These are phyloP conservation scores for Ilyonectria mors-panacis DNA, from an alignment of 2,329 filamentous ascomycete genomes.

Conservation along the genomic window DNA sequence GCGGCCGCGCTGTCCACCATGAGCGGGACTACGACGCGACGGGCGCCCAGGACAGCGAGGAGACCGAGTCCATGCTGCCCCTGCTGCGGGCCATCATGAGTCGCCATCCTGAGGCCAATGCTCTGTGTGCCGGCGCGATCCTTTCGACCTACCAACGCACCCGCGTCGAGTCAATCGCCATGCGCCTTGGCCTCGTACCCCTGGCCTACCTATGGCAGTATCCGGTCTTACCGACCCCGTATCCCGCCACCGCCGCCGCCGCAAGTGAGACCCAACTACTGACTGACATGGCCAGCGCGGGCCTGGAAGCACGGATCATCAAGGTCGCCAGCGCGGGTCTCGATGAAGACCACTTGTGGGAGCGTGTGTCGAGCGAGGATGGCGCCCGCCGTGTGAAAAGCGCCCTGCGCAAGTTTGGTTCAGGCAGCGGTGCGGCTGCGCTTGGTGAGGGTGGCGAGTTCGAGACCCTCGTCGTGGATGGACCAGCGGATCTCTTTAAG, in stretches of 20 bases:
- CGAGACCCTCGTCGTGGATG: conserved; percentile 90
- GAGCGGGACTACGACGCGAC: conserved; percentile 76
- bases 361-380: conserved; percentile 75
- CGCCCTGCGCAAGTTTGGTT: conserved; percentile 77
- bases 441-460: conserved; percentile 97
- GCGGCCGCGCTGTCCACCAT: conserved; percentile 78
- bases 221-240: conserved; percentile 74
- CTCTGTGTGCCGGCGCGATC: conserved; percentile 91
- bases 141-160: conserved; percentile 96
- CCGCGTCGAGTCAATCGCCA: conserved; percentile 90
- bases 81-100: conserved; percentile 78
- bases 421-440: conserved; percentile 74
- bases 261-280: conserved; percentile 73
- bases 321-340: conserved; percentile 95
- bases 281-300: conserved; percentile 83
- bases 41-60: conserved; percentile 68
- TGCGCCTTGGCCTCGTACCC: conserved; percentile 85
- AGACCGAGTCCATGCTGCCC: conserved; percentile 89
- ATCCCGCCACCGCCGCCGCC: conserved; percentile 52
- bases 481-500: conserved; percentile 81
- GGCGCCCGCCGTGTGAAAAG: conserved; percentile 64
- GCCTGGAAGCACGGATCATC: conserved; percentile 90
- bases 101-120: conserved; percentile 85
- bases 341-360: conserved; percentile 85
- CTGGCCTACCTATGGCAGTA: conserved; percentile 96